Evolutionary conservation across 208 protist genomes (phyloP).

Genomic region (Trypanosoma caninum): DNA sequence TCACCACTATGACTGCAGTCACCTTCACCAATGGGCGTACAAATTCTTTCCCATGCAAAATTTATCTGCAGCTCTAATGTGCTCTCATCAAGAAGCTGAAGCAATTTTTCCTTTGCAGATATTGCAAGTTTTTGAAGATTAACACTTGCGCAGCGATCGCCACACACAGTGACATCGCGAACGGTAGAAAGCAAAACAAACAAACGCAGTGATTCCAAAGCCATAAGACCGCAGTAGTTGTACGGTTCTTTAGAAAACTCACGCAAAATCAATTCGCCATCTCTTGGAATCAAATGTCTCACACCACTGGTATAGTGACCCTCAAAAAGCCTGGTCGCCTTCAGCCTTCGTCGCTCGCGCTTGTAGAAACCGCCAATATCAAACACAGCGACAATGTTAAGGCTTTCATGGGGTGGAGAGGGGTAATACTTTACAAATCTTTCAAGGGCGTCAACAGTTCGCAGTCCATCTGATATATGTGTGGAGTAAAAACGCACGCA

Average conservation of each 20-base stretch:
- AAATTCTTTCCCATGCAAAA: slow-evolving; percentile 51
- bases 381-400: slow-evolving; percentile 53
- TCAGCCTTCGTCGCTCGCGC: slow-evolving; percentile 47
- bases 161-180: slow-evolving; percentile 18
- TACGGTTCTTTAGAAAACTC: slow-evolving; percentile 40
- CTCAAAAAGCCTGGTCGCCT: slow-evolving; percentile 2
- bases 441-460: slow-evolving; percentile 39
- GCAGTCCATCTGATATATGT: slow-evolving; percentile 39
- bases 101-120: slow-evolving; percentile 45
- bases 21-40: neutral
- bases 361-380: slow-evolving; percentile 59
- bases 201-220: slow-evolving; percentile 58
- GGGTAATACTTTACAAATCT: slow-evolving; percentile 77
- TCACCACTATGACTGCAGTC: neutral
- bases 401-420: slow-evolving; percentile 51
- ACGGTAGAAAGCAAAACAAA: slow-evolving; percentile 56
- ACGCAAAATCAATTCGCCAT: slow-evolving; percentile 20
- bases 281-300: slow-evolving; percentile 25
- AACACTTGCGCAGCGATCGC: slow-evolving; percentile 19
- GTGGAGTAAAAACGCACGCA: slow-evolving; percentile 39
- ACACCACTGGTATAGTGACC: neutral
- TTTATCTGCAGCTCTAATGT: slow-evolving; percentile 64
- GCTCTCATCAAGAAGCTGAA: slow-evolving; percentile 64
- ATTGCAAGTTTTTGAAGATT: slow-evolving; percentile 44
- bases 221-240: slow-evolving; percentile 60